Evolutionary conservation across 768 basidiomycete genomes (phyloP), one percentile per base, ranked within the genome.

Genomic region (Russula ochroleuca): DNA sequence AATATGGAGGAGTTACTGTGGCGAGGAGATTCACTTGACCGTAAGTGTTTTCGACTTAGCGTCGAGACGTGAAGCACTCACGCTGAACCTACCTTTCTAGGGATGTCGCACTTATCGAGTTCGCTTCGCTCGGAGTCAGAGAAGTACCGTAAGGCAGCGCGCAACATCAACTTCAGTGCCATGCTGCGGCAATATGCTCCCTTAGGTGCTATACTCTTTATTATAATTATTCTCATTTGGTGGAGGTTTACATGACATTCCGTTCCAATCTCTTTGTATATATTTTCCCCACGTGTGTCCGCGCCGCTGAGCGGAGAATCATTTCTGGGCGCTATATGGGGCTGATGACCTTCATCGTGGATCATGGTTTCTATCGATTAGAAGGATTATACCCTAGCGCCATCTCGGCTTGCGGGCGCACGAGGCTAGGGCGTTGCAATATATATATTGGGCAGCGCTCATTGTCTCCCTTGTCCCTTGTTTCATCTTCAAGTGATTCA

Each of bases 1-100:
- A 98, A 99, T 72, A 99, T 99, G 96, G 97, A 99, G 76, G 97
- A 99, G 75, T 78, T 99, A 57, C 77, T 99, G 54, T 98, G 96
- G 97, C 81, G 97, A 73, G 97, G 97, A 31, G 97, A 99, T 74
- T 96, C 93, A 35, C 81, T 99, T 63, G 97, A 99, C 75, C 82
- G 97, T 96, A 72, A 69, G 90, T 78, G 51, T 47, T 48, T 47
- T 17, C 31, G 38, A 40, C 15, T 13, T 49, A 31, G n/a, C 41
- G 37, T 19, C 1, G 31, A 57, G 25, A 57, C 31, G 21, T 31
- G 45, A 28, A 37, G 10, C 5, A 35, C 35, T 45, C 8, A 23
- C 25, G 28, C 15, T 28, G 52, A 56, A 23, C 31, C 21, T 55
- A 28, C 43, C 53, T 53, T n/a, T 40, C 63, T 14, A 96, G 94